phyloP scores from a whole-genome alignment of 257 asterid species.

The Forsythia viridissima region DNA sequence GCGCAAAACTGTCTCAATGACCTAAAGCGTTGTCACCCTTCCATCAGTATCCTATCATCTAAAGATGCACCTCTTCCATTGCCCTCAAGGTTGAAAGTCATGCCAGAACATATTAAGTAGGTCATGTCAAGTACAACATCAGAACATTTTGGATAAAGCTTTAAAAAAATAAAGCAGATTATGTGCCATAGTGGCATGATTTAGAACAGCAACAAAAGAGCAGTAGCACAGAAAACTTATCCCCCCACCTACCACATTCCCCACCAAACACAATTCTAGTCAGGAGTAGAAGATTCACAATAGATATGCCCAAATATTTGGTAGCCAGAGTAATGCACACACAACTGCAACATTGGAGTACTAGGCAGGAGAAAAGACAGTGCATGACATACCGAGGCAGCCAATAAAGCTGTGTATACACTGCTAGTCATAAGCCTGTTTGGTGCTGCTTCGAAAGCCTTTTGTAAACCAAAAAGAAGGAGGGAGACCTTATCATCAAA shows the following conservation, averaged over 20 bases:
- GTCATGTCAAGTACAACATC: neutral
- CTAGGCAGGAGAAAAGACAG: slow-evolving; percentile 22
- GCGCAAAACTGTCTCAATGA: neutral
- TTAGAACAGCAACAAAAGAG: neutral
- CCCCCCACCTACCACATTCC: neutral
- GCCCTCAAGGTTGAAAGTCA: neutral
- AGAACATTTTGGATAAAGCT: neutral
- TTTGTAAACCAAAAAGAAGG: slow-evolving; percentile 89
- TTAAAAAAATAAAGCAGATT: neutral
- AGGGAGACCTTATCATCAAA: slow-evolving; percentile 98
- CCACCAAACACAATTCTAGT: slow-evolving; percentile 3
- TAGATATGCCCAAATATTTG: slow-evolving; percentile 1
- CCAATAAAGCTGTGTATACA: slow-evolving; percentile 81
- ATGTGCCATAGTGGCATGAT: slow-evolving; percentile 1
- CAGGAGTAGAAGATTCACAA: slow-evolving; percentile 3
- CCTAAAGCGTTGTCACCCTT: neutral
- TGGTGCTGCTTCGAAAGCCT: slow-evolving; percentile 97
- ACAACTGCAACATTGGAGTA: slow-evolving; percentile 21
- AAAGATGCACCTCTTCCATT: neutral
- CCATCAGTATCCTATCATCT: neutral
- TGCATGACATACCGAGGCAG: slow-evolving; percentile 73
- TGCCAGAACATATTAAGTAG: neutral
- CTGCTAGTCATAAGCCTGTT: slow-evolving; percentile 82
- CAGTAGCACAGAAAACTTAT: neutral
- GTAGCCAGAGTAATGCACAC: neutral